Conservation (phyloP, 306 rosid species). For the Vachellia pachyceras region DNA sequence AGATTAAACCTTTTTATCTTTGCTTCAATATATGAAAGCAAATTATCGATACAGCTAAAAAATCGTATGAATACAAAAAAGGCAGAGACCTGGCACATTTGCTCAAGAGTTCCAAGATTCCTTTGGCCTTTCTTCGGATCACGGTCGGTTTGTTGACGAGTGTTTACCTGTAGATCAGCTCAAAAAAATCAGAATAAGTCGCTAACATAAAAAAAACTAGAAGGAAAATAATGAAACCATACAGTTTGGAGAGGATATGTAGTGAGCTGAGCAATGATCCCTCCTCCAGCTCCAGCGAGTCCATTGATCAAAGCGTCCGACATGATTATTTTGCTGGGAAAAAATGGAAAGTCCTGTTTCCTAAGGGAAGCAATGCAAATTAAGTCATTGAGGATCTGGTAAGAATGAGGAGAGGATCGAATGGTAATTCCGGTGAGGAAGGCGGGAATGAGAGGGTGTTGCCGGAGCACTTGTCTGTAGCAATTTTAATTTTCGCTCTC, state of each 20-base stretch:
- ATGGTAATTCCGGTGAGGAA: background rate
- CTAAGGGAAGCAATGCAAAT: constrained; percentile 30
- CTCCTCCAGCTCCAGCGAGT: constrained; percentile 95
- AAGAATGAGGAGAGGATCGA: background rate
- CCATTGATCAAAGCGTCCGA: constrained; percentile 98
- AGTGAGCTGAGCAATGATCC: constrained; percentile 96
- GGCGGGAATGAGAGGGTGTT: background rate
- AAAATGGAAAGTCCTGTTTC: constrained; percentile 23
- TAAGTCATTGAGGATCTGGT: background rate
- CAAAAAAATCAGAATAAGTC: background rate
- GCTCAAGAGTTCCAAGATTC: constrained; percentile 62
- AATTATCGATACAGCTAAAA: constrained; percentile 18
- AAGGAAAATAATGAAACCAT: background rate
- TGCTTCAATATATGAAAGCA: constrained; percentile 1
- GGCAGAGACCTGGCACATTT: constrained; percentile 72
- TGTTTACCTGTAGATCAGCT: constrained; percentile 71
- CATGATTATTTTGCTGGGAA: constrained; percentile 49
- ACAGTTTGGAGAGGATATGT: constrained; percentile 98
- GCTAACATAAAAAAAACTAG: background rate
- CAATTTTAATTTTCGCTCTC: constrained; percentile 32
- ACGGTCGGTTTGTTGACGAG: constrained; percentile 97
- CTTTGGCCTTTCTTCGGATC: constrained; percentile 66
- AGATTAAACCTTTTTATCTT: background rate
- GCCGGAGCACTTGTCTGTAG: background rate
- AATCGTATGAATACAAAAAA: constrained; percentile 25